phyloP scores from a whole-genome alignment of 768 basidiomycete species.

The Leccinum longicurvipes region DNA sequence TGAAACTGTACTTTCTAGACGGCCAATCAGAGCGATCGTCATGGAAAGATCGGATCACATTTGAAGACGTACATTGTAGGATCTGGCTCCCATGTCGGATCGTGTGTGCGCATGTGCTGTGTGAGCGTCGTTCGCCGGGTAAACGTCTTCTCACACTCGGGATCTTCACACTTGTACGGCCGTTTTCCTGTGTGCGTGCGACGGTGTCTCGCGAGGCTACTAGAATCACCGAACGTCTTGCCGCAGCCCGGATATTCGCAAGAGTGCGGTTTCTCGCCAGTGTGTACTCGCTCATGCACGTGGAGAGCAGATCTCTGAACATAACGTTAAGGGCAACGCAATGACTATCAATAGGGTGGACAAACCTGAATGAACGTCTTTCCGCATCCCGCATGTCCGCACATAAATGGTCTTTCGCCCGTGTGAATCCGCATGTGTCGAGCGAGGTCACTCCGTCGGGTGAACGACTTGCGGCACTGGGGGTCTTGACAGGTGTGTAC shows the following conservation, averaged over 20 bases:
- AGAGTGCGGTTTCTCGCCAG: conserved; percentile 88
- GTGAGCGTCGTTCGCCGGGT: conserved; percentile 82
- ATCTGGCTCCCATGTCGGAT: conserved; percentile 82
- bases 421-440: conserved; percentile 90
- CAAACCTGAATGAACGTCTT: conserved; percentile 90
- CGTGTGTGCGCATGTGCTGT: conserved; percentile 84
- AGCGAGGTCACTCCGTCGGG: conserved; percentile 76
- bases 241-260: conserved; percentile 88
- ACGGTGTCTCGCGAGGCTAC: conserved; percentile 87
- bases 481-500: conserved; percentile 67
- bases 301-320: conserved; percentile 81
- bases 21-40: conserved; percentile 13
- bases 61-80: conserved; percentile 63
- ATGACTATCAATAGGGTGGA: conserved; percentile 2
- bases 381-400: conserved; percentile 67
- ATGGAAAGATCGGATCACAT: conserved; percentile 1
- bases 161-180: conserved; percentile 82
- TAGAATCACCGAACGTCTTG: conserved; percentile 89
- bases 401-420: conserved; percentile 82
- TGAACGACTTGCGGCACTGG: conserved; percentile 77
- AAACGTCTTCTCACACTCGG: conserved; percentile 83
- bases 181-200: conserved; percentile 86
- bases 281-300: conserved; percentile 86
- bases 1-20: conserved; percentile 72
- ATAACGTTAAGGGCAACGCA: conserved; percentile 10